Percentiles rank a stretch among this genome's conserved stretches.
phyloP scores from a whole-genome alignment of 495 filamentous ascomycete species.

The Hyphodiscus hymeniophilus region DNA sequence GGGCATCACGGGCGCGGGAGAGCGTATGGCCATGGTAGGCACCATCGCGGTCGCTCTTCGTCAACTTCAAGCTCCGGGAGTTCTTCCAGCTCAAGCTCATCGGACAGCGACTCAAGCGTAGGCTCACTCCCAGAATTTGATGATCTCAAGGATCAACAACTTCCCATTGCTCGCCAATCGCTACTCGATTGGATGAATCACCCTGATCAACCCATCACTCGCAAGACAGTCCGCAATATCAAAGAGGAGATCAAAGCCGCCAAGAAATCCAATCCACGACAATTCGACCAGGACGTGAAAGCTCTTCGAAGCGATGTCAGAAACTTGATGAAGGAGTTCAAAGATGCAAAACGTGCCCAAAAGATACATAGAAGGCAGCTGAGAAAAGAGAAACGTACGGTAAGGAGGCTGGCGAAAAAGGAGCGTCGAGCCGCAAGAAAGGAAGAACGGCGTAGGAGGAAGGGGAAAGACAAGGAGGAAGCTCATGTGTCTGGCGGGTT shows the following conservation, averaged over 20 bases:
- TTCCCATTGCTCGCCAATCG: conserved; percentile 28
- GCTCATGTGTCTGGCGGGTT: background rate
- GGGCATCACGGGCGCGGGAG: conserved; percentile 1
- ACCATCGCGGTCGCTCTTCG: conserved; percentile 2
- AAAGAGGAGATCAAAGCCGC: conserved; percentile 33
- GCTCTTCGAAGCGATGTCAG: conserved; percentile 32
- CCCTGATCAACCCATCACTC: conserved; percentile 37
- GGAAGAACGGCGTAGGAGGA: conserved; percentile 5
- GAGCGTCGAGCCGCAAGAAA: conserved; percentile 21
- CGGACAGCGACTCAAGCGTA: conserved; percentile 29
- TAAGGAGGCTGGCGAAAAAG: conserved; percentile 23
- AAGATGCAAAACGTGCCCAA: conserved; percentile 33
- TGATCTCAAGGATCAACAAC: conserved; percentile 32
- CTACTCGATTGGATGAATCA: conserved; percentile 33
- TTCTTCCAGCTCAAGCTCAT: conserved; percentile 24
- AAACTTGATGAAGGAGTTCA: conserved; percentile 30
- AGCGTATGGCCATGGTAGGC: background rate
- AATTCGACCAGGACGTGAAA: conserved; percentile 16
- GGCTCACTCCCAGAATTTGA: conserved; percentile 40
- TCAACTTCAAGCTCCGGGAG: conserved; percentile 17
- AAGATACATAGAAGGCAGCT: conserved; percentile 18
- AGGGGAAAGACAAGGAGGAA: background rate
- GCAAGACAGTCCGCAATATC: conserved; percentile 27
- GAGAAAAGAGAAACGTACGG: conserved; percentile 12
- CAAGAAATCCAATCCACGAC: conserved; percentile 17